Evolutionary conservation across 2,329 filamentous ascomycete genomes (phyloP).

Genomic region (Sphaerulina populicola): DNA sequence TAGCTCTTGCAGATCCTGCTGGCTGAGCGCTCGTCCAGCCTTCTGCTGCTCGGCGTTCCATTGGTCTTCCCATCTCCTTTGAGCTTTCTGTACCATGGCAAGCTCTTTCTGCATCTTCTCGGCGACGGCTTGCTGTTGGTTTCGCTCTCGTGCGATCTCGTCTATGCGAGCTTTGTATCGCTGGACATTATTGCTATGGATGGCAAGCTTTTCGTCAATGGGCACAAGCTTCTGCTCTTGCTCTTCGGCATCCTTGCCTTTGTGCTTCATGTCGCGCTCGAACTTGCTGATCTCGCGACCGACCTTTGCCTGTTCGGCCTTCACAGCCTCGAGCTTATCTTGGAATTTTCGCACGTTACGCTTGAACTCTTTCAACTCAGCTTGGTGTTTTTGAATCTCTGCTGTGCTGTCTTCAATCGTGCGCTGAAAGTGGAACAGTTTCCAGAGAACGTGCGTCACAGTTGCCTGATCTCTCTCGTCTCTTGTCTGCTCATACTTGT

Average conservation of each 20-base stretch:
- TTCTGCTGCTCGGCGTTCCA: slow-evolving; percentile 78
- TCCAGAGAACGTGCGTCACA: slow-evolving; percentile 91
- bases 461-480: slow-evolving; percentile 86
- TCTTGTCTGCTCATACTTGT: slow-evolving; percentile 83
- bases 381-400: slow-evolving; percentile 86
- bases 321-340: slow-evolving; percentile 67
- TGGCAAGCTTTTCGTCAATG: slow-evolving; percentile 81
- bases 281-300: slow-evolving; percentile 67
- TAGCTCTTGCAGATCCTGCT: slow-evolving; percentile 82
- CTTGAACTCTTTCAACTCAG: slow-evolving; percentile 85
- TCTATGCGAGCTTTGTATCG: slow-evolving; percentile 60
- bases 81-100: slow-evolving; percentile 76
- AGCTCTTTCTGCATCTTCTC: slow-evolving; percentile 73
- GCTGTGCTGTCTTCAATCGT: slow-evolving; percentile 85
- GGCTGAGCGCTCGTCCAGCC: slow-evolving; percentile 76
- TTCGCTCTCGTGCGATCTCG: slow-evolving; percentile 66
- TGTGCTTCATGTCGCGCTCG: slow-evolving; percentile 76
- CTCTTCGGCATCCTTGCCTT: slow-evolving; percentile 80
- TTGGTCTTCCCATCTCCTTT: slow-evolving; percentile 78
- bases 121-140: slow-evolving; percentile 59
- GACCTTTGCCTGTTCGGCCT: slow-evolving; percentile 71
- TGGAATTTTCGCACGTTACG: slow-evolving; percentile 82
- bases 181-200: slow-evolving; percentile 63
- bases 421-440: slow-evolving; percentile 88
- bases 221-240: slow-evolving; percentile 79